Evolutionary conservation across 192 early-diverging fungal genomes (phyloP).

Genomic region (Coemansia sp.): DNA sequence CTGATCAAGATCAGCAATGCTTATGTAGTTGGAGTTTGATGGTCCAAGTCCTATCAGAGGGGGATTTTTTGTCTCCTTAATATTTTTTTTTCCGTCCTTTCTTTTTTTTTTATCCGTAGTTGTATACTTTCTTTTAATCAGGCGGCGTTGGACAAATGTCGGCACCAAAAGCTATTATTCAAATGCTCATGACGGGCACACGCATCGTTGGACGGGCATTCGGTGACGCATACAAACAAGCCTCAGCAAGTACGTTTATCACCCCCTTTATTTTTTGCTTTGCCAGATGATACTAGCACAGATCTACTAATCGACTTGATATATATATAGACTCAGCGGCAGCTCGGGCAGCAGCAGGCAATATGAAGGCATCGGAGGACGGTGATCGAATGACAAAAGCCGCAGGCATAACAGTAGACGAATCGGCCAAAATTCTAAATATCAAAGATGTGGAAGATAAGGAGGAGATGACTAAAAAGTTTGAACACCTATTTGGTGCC

Average conservation of each 20-base stretch:
- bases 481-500: constrained; percentile 80
- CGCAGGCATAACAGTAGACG: constrained; percentile 85
- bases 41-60: not conserved
- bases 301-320: not conserved
- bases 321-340: constrained; percentile 60
- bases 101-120: not conserved
- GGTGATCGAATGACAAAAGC: constrained; percentile 72
- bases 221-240: constrained; percentile 90
- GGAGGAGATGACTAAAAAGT: constrained; percentile 71
- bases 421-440: constrained; percentile 89
- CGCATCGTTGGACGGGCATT: constrained; percentile 89
- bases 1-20: not conserved
- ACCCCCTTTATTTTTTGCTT: not conserved
- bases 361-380: constrained; percentile 53
- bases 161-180: constrained; percentile 69
- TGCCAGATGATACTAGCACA: not conserved
- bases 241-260: constrained; percentile 70
- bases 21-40: not conserved
- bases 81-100: not conserved
- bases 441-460: constrained; percentile 62
- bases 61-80: not conserved
- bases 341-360: constrained; percentile 67
- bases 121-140: not conserved
- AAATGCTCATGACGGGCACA: constrained; percentile 73
- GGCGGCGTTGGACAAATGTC: constrained; percentile 40